These are phyloP conservation scores for Excoecaria agallocha DNA, from an alignment of 345 rosid genomes.

Conservation along the genomic window DNA sequence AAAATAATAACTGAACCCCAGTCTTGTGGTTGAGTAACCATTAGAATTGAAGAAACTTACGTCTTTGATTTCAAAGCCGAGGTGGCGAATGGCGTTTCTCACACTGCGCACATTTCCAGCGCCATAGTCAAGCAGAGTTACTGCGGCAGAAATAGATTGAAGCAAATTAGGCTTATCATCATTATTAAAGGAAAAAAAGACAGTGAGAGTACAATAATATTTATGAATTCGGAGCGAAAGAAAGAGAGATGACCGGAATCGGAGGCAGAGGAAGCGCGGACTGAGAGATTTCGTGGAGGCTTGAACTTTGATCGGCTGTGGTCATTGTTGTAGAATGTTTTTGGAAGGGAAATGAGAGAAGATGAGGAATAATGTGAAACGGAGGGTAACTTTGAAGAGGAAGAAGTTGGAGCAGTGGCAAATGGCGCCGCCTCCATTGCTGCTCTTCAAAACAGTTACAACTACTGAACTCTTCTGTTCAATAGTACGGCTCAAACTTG, in stretches of 20 bases:
- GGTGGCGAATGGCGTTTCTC: slow-evolving; percentile 73
- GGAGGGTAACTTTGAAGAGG: slow-evolving; percentile 5
- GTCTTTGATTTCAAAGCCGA: slow-evolving; percentile 78
- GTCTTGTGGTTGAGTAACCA: neutral
- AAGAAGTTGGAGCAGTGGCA: slow-evolving; percentile 6
- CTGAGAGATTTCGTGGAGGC: slow-evolving; percentile 38
- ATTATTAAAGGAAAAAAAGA: neutral
- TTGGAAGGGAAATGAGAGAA: slow-evolving; percentile 27
- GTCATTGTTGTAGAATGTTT: slow-evolving; percentile 16
- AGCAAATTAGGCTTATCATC: neutral
- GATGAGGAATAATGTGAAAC: slow-evolving; percentile 20
- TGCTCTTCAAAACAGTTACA: neutral
- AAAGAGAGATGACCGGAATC: slow-evolving; percentile 51
- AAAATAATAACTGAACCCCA: neutral
- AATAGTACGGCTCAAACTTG: too few relatives aligned
- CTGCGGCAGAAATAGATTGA: slow-evolving; percentile 35
- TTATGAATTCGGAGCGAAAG: neutral
- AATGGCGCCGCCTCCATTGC: slow-evolving; percentile 33
- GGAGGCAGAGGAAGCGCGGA: slow-evolving; percentile 54
- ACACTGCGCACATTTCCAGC: slow-evolving; percentile 93
- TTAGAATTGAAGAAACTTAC: slow-evolving; percentile 22
- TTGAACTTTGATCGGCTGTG: slow-evolving; percentile 36
- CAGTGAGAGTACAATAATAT: neutral
- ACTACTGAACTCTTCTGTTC: too few relatives aligned
- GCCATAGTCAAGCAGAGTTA: slow-evolving; percentile 92